A percentile compares a stretch with the other conserved stretches of the same genome.
Conservation (phyloP, 2,329 filamentous ascomycete species). For the Phyllosticta capitalensis region DNA sequence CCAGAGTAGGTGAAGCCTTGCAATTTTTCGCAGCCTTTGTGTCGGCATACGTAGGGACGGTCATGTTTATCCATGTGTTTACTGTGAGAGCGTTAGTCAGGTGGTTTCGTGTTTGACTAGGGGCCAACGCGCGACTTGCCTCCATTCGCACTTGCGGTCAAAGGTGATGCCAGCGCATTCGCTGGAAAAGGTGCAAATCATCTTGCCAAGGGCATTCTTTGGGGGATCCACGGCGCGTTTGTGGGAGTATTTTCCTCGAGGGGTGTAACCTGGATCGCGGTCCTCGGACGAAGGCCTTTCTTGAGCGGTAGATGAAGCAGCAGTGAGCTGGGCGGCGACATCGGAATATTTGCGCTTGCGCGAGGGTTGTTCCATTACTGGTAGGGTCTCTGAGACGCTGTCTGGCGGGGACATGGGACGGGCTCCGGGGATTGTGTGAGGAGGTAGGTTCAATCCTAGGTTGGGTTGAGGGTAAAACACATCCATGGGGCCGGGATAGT, state of each 20-base stretch:
- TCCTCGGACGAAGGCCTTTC: slow-evolving; percentile 4
- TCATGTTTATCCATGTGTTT: slow-evolving; percentile 99
- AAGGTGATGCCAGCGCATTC: slow-evolving; percentile 66
- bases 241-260: slow-evolving; percentile 28
- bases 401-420: slow-evolving; percentile 2
- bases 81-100: slow-evolving; percentile 35
- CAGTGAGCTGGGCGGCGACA: not conserved
- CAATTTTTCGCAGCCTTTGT: slow-evolving; percentile 78
- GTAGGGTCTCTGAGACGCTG: not conserved
- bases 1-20: slow-evolving; percentile 93
- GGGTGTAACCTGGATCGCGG: slow-evolving; percentile 12
- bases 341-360: slow-evolving; percentile 10
- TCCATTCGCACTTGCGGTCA: slow-evolving; percentile 84
- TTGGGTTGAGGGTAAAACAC: not conserved
- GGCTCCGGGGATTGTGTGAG: not conserved
- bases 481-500: not conserved
- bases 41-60: slow-evolving; percentile 77
- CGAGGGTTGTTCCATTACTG: not conserved
- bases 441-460: not conserved
- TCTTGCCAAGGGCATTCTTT: slow-evolving; percentile 62
- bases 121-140: slow-evolving; percentile 51
- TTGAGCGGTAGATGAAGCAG: not conserved
- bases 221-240: slow-evolving; percentile 42
- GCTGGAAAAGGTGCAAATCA: slow-evolving; percentile 56
- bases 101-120: slow-evolving; percentile 15